Conservation (phyloP, 2,329 filamentous ascomycete genomes). For the Arthroderma uncinatum region DNA sequence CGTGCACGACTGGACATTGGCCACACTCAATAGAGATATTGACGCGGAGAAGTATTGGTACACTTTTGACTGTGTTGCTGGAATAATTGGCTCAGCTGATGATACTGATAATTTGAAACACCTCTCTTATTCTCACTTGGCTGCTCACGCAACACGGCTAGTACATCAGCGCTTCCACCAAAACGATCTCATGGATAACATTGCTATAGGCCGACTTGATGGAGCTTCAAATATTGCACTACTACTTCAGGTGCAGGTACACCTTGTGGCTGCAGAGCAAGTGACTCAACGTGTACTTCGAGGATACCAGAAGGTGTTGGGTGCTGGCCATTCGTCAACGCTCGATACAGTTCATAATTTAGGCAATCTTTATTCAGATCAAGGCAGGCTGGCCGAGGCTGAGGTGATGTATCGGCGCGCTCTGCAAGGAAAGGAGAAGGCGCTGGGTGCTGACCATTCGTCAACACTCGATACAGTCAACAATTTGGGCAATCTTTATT, state of each 20-base stretch:
- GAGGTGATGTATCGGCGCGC: not conserved
- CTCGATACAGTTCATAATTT: not conserved
- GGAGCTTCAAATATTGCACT: too few relatives aligned
- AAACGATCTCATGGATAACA: not conserved
- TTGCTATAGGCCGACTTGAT: not conserved
- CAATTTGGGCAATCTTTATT: not conserved
- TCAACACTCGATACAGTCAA: not conserved
- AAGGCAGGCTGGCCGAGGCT: constrained; percentile 5
- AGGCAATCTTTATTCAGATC: not conserved
- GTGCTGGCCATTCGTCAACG: not conserved
- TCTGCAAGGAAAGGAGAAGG: not conserved
- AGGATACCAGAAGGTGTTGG: not conserved
- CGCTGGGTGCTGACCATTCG: not conserved
- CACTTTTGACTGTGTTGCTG: constrained; percentile 1
- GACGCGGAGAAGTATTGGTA: not conserved
- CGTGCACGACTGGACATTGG: constrained; percentile 4
- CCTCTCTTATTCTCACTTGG: not conserved
- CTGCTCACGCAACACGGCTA: not conserved
- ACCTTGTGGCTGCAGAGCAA: too few relatives aligned
- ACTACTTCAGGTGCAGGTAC: too few relatives aligned
- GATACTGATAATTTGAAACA: not conserved
- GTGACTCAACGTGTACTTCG: not conserved
- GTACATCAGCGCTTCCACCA: not conserved
- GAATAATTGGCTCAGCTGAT: too few relatives aligned
- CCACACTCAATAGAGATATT: not conserved